Evolutionary conservation across 129 eudicot species (phyloP), one percentile per base, ranked within the genome.

Genomic region (Flaveria bidentis): DNA sequence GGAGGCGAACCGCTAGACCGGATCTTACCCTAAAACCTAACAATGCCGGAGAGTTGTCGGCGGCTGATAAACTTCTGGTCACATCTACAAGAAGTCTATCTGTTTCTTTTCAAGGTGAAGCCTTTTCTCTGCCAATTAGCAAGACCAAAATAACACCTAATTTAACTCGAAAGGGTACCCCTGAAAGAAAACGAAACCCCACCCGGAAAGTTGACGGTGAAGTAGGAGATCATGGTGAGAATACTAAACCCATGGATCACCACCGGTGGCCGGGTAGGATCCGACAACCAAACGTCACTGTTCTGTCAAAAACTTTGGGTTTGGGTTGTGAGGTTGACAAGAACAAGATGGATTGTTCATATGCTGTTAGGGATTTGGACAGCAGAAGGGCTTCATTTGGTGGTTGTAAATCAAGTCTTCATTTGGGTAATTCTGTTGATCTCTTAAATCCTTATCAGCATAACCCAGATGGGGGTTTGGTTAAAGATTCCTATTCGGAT

Each of bases 61-160:
- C 90, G 26, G 96, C 96, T 25, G 83, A 82, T 42, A 92, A 86
- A 81, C 88, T 90, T 30, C 82, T 92, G 71, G 87, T 92, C 6
- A 92, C 98, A 62, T 90, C 96, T 39, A 84, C 90, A 16, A 72
- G 94, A 80, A 88, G 98, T 66, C 80, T 92, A 12, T 90, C 98
- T 5, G 98, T 92, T 25, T 92, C 98, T 17, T 92, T 92, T 73
- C 98, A 90, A 80, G 98, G 98, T 16, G 96, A 90, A 58, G 82
- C 94, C 4, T 92, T 86, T 86, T 90, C 94, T n/a, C 68, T 92
- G 49, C 98, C 98, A 13, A 72, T 92, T 77, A 86, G 98, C 78
- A 92, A 92, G 85, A 85, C 94, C 15, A 92, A 90, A 83, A 86
- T 87, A 76, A 80, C 90, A 5, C 84, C 90, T 58, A 85, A 77